Base-by-base conservation (phyloP, 1,284 basidiomycete species). In the Hemileccinum hortonii region DNA sequence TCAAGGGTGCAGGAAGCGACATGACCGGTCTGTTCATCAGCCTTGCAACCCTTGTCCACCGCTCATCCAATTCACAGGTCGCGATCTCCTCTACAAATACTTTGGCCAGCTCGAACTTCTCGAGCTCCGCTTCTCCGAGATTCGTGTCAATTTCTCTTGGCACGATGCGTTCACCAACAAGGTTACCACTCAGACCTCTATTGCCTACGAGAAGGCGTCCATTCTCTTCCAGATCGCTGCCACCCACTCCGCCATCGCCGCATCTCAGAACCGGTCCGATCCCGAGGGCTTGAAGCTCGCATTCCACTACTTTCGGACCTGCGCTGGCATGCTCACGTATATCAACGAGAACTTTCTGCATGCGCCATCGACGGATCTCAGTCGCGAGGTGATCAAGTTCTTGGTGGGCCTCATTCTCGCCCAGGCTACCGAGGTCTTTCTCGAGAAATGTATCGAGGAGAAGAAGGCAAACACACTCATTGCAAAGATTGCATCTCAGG, bases 271-370 rank as follows among this genome's bases (percentile, higher is more conserved):
- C 62, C 79, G 92, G 52, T 84, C 89, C 5, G 90, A 93, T 50
- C 91, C 93, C 3, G 95, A 99, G 67, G 95, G 95, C n/a, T 73
- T 95, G 61, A 98, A 98, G 72, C 85, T 94, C 22, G 85, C 94
- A 0, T 99, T 98, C 75, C 84, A 94, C 71, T 94, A 94, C 70
- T 90, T 94, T 62, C 80, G 91, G 18, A 88, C 92, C n/a, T 87
- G 92, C 33, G 93, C 96, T 0, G 97, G 97, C 21, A 97, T 99
- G 93, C 83, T 98, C 63, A 93, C 88, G 11, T 99, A 99, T 69
- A 96, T 99, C 79, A 98, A 98, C 75, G 96, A 99, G 71, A 99
- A 99, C 79, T 99, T 99, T 71, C 75, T 99, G 0, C 97, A 99
- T 66, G 97, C 97, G 0, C 97, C 97, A 0, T 95, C 92, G n/a